Conservation (phyloP, 768 basidiomycete genomes). For the Dacryopinax primogenitus region DNA sequence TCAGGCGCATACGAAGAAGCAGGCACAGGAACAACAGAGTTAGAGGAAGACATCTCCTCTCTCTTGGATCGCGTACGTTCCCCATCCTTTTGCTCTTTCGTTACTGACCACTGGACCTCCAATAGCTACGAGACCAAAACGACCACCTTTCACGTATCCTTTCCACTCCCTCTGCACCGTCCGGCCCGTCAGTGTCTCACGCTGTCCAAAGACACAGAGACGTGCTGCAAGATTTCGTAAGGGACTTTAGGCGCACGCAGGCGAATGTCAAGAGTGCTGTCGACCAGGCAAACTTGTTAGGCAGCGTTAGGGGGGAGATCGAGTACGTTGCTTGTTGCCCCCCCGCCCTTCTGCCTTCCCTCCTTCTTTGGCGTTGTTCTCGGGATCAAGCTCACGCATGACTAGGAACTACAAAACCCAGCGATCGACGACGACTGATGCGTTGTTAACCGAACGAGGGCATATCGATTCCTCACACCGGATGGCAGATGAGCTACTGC, state of each 20-base stretch:
- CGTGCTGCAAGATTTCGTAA: slow-evolving; percentile 71
- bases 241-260: slow-evolving; percentile 79
- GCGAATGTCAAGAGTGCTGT: slow-evolving; percentile 65
- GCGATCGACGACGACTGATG: slow-evolving; percentile 65
- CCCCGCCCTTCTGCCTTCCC: background rate
- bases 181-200: slow-evolving; percentile 75
- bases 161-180: slow-evolving; percentile 49
- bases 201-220: slow-evolving; percentile 85
- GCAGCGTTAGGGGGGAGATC: slow-evolving; percentile 88
- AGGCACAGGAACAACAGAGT: slow-evolving; percentile 52
- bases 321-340: slow-evolving; percentile 40
- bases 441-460: slow-evolving; percentile 73
- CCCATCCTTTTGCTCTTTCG: slow-evolving; percentile 11
- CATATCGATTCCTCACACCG: slow-evolving; percentile 84
- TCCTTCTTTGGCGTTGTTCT: background rate
- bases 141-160: slow-evolving; percentile 61
- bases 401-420: slow-evolving; percentile 64
- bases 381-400: background rate
- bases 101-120: slow-evolving; percentile 13
- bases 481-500: slow-evolving; percentile 85
- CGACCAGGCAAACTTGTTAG: slow-evolving; percentile 75
- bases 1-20: too few relatives aligned
- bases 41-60: slow-evolving; percentile 79
- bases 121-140: slow-evolving; percentile 74
- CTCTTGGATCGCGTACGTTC: slow-evolving; percentile 65